Conservation (phyloP, 2,329 filamentous ascomycete species). For the Cladosporium sp. region DNA sequence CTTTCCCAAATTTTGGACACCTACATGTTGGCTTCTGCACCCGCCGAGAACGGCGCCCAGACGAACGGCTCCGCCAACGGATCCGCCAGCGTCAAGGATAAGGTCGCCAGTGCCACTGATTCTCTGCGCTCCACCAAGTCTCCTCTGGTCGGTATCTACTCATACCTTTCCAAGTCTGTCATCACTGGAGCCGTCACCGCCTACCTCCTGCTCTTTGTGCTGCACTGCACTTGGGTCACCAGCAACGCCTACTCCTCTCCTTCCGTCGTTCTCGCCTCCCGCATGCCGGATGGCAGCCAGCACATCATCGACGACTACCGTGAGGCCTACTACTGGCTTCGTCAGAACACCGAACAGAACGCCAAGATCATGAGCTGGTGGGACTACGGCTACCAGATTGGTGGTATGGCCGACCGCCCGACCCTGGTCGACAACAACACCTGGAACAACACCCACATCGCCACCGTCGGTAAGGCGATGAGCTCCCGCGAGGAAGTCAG, state of each 20-base stretch:
- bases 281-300: slow-evolving; percentile 88
- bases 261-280: slow-evolving; percentile 90
- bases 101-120: slow-evolving; percentile 51
- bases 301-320: slow-evolving; percentile 99
- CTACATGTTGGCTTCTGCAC: slow-evolving; percentile 67
- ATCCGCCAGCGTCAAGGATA: slow-evolving; percentile 45
- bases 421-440: slow-evolving; percentile 99
- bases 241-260: slow-evolving; percentile 98
- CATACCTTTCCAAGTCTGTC: slow-evolving; percentile 70
- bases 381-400: slow-evolving; percentile 99
- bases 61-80: slow-evolving; percentile 38
- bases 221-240: slow-evolving; percentile 99
- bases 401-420: slow-evolving; percentile 96
- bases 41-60: slow-evolving; percentile 45
- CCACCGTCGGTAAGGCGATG: slow-evolving; percentile 98
- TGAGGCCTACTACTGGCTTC: slow-evolving; percentile 98
- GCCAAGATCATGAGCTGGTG: slow-evolving; percentile 99
- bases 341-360: slow-evolving; percentile 90
- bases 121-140: slow-evolving; percentile 67
- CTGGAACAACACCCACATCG: slow-evolving; percentile 99
- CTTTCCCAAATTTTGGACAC: slow-evolving; percentile 84
- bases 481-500: slow-evolving; percentile 95
- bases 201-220: slow-evolving; percentile 89
- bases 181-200: slow-evolving; percentile 68
- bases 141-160: slow-evolving; percentile 81